Conservation (phyloP, 2,329 filamentous ascomycete genomes). For the Colletotrichum lindemuthianum region DNA sequence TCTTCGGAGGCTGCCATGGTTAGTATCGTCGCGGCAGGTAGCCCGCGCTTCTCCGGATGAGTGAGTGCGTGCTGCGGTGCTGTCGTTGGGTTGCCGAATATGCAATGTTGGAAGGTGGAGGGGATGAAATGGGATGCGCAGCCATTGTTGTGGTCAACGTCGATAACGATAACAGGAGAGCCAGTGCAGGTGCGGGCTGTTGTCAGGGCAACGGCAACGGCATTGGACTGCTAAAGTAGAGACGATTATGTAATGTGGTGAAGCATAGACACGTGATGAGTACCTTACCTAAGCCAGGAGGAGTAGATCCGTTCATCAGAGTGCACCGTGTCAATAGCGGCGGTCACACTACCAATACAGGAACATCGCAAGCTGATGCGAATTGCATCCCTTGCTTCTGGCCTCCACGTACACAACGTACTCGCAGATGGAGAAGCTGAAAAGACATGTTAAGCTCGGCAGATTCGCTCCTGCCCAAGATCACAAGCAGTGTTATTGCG, state of each 20-base stretch:
- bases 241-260: background rate
- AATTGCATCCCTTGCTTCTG: too few relatives aligned
- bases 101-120: constrained; percentile 6
- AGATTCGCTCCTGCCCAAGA: too few relatives aligned
- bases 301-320: background rate
- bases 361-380: too few relatives aligned
- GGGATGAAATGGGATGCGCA: constrained; percentile 4
- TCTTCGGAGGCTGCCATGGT: constrained; percentile 63
- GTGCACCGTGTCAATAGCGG: too few relatives aligned
- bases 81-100: constrained; percentile 26
- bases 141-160: constrained; percentile 36
- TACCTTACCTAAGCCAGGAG: background rate
- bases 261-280: background rate
- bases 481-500: too few relatives aligned
- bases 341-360: too few relatives aligned
- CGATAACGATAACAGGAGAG: constrained; percentile 31
- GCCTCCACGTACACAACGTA: too few relatives aligned
- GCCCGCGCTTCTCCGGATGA: constrained; percentile 31
- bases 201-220: constrained; percentile 33
- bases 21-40: constrained; percentile 35
- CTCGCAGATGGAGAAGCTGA: too few relatives aligned
- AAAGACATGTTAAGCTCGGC: too few relatives aligned
- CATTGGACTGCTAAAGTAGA: background rate
- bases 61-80: constrained; percentile 16
- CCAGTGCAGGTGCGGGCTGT: constrained; percentile 22